Evolutionary conservation across 352 stramenopile species (phyloP).

Genomic region (Phytophthora rubi): DNA sequence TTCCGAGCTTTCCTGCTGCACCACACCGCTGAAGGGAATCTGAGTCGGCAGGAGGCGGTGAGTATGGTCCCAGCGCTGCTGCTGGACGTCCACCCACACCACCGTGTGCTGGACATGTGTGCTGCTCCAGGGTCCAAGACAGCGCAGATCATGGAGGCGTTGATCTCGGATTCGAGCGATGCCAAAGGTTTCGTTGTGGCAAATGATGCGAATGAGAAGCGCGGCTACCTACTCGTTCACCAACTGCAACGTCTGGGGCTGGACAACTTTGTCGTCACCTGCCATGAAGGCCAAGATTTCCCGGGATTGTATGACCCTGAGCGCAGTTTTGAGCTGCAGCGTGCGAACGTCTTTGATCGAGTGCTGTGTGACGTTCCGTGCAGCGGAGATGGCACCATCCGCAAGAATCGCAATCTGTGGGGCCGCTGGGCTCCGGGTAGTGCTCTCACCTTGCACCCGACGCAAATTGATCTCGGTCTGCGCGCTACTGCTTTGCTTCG

Average conservation of each 20-base stretch:
- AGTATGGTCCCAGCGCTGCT: constrained; percentile 98
- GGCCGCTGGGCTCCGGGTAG: constrained; percentile 88
- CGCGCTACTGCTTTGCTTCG: constrained; percentile 90
- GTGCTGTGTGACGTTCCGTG: constrained; percentile 99
- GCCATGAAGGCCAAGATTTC: constrained; percentile 93
- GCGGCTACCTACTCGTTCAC: constrained; percentile 97
- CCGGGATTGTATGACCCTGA: constrained; percentile 81
- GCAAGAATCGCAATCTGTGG: constrained; percentile 97
- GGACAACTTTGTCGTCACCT: constrained; percentile 91
- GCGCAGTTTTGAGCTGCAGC: constrained; percentile 29
- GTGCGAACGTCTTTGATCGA: constrained; percentile 93
- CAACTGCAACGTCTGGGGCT: constrained; percentile 85
- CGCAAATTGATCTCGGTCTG: constrained; percentile 94
- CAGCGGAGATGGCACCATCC: constrained; percentile 97
- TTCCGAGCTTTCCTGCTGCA: constrained; percentile 95
- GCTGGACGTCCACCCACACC: constrained; percentile 91
- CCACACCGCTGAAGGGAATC: constrained; percentile 89
- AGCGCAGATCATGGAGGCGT: constrained; percentile 95
- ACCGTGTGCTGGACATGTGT: constrained; percentile 80
- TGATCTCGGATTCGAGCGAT: constrained; percentile 28
- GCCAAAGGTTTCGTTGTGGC: constrained; percentile 92
- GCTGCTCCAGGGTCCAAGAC: constrained; percentile 98
- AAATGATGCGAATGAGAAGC: constrained; percentile 96
- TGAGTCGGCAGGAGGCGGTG: constrained; percentile 97
- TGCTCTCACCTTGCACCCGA: constrained; percentile 89